Percentiles rank a stretch among this genome's conserved stretches.
These are phyloP conservation scores for Stachybotrys echinatus DNA, from an alignment of 2,329 filamentous ascomycete genomes.

Conservation along the genomic window DNA sequence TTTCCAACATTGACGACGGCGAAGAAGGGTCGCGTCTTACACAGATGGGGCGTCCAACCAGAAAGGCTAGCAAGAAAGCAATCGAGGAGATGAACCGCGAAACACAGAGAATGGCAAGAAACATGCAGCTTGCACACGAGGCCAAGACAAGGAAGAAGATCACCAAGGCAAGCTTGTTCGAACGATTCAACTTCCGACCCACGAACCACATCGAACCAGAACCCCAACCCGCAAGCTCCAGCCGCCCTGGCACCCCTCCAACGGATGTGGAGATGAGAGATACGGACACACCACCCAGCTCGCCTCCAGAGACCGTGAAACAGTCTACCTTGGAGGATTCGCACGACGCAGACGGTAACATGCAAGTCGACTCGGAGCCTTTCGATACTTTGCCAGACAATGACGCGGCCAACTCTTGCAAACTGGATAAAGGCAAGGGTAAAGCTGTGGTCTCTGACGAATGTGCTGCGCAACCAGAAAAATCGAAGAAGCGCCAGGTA, in stretches of 20 bases:
- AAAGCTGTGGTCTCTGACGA: conserved; percentile 33
- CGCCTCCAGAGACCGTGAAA: conserved; percentile 40
- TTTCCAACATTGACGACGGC: conserved; percentile 55
- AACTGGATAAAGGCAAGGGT: conserved; percentile 53
- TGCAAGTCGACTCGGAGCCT: background rate
- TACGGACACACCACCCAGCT: conserved; percentile 67
- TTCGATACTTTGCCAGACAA: conserved; percentile 11
- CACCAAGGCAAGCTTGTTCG: conserved; percentile 74
- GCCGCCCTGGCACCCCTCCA: conserved; percentile 44
- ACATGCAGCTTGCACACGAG: conserved; percentile 86
- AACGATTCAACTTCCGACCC: conserved; percentile 71
- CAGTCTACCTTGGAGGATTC: conserved; percentile 15
- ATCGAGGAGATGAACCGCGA: conserved; percentile 92
- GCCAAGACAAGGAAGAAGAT: conserved; percentile 90
- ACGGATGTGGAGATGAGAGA: conserved; percentile 48
- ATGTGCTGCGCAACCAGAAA: conserved; percentile 13
- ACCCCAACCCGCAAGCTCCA: conserved; percentile 47
- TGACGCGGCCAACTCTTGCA: conserved; percentile 23
- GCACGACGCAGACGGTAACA: background rate
- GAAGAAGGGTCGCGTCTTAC: conserved; percentile 62
- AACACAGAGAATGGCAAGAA: conserved; percentile 84
- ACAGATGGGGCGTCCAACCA: conserved; percentile 62
- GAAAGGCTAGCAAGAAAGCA: conserved; percentile 92
- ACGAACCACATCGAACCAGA: conserved; percentile 23
- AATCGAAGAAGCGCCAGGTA: conserved; percentile 39